Evolutionary conservation across 192 early-diverging fungal genomes (phyloP), one percentile per base, ranked within the genome.

Genomic region (Fimicolochytrium jonesii): DNA sequence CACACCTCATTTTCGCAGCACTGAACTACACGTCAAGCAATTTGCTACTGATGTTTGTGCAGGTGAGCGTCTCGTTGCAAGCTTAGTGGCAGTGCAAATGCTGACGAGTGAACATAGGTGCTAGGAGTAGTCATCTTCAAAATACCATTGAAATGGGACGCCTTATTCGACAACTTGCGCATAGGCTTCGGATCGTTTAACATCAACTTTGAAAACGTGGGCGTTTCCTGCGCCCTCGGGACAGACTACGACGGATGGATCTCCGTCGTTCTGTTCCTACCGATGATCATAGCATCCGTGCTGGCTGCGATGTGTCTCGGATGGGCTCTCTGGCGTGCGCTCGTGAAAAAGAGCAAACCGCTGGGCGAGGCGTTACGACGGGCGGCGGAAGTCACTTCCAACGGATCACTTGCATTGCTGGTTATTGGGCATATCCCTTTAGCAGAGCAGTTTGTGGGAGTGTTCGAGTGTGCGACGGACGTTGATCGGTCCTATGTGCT

Each of bases 381-480:
- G 22, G 57, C 57, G 36, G 25, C n/a, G 32, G 18, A 47, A 13
- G 45, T 46, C 9, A 30, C 32, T 0, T 23, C 33, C 42, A 66
- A 66, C 34, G 54, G 55, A 11, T 66, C 49, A 1, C 18, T 56
- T 11, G 53, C 55, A 13, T 44, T 66, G n/a, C 28, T 47, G 13
- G 29, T 58, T 13, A 13, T 66, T 18, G 64, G 44, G 6, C 64
- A 66, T 49, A 58, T 66, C 0, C 64, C 64, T 0, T 34, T 66
- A 32, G 37, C 64, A 3, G 56, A 66, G 33, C 54, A 66, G 56
- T 66, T 66, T 49, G 64, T 66, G 4, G 43, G 28, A 13, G 55
- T 58, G 15, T 66, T 66, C 35, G 55, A 66, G 44, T 66, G 64
- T 26, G 64, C 56, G 15, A 66, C 64, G 18, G 64, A 66, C 28